phyloP scores from a whole-genome alignment of 1,284 basidiomycete genomes.

The Lentinus polychrous region DNA sequence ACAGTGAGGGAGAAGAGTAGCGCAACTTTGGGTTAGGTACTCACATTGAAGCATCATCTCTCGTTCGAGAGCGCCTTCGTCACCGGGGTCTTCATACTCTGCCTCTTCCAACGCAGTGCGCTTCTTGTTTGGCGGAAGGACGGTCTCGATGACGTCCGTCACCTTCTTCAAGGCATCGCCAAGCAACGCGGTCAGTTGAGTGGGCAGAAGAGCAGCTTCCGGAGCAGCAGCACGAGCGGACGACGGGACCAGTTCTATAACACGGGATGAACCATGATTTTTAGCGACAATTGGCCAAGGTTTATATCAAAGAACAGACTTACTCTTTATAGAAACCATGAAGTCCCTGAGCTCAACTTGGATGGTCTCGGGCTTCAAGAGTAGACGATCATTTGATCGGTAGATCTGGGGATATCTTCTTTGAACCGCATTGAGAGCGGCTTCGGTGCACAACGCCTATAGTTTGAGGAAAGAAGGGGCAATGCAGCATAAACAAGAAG shows the following conservation, averaged over 20 bases:
- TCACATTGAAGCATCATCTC: constrained; percentile 84
- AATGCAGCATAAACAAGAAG: neutral
- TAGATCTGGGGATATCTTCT: constrained; percentile 97
- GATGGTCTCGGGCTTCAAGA: constrained; percentile 85
- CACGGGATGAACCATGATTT: constrained; percentile 7
- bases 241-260: constrained; percentile 83
- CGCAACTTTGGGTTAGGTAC: constrained; percentile 18
- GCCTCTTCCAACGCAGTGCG: constrained; percentile 88
- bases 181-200: constrained; percentile 82
- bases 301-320: constrained; percentile 22
- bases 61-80: constrained; percentile 70
- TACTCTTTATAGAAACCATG: constrained; percentile 96
- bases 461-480: neutral
- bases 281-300: neutral
- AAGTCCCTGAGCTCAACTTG: constrained; percentile 88
- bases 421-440: constrained; percentile 95
- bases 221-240: constrained; percentile 89
- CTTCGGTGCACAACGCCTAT: constrained; percentile 92
- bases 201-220: constrained; percentile 77
- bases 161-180: constrained; percentile 62
- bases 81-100: constrained; percentile 77
- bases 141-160: constrained; percentile 61
- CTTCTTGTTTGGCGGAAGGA: constrained; percentile 70
- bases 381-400: constrained; percentile 80
- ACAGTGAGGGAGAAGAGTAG: neutral